Conservation (phyloP, 345 rosid genomes). For the Excoecaria agallocha region DNA sequence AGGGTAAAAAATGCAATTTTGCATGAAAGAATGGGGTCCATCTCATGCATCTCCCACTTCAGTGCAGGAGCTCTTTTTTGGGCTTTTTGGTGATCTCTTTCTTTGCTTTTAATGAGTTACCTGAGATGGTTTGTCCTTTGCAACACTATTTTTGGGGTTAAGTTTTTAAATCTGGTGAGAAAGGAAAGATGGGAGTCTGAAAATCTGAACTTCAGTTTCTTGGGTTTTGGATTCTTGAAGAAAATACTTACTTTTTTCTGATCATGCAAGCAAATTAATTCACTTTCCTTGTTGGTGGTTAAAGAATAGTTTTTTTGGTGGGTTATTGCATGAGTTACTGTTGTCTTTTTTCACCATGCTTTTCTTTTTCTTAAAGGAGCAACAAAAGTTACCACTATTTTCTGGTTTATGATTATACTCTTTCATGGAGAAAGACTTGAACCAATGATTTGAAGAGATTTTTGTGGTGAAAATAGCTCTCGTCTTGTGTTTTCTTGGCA, state of each 20-base stretch:
- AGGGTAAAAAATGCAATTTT: too few species aligned
- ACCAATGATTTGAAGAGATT: constrained; percentile 42
- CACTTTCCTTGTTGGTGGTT: constrained; percentile 33
- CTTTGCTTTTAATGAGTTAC: constrained; percentile 30
- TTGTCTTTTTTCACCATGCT: constrained; percentile 21
- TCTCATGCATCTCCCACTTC: constrained; percentile 37
- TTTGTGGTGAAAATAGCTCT: constrained; percentile 24
- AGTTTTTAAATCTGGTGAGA: constrained; percentile 31
- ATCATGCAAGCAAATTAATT: constrained; percentile 51
- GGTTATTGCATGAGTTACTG: constrained; percentile 26
- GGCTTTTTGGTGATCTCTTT: constrained; percentile 38
- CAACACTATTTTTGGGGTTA: constrained; percentile 25
- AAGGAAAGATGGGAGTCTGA: constrained; percentile 24
- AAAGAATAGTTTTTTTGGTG: background rate
- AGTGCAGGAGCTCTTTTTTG: constrained; percentile 37
- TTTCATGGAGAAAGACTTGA: constrained; percentile 33
- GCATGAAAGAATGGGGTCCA: constrained; percentile 38
- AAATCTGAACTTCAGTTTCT: constrained; percentile 50
- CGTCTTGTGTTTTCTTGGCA: constrained; percentile 15
- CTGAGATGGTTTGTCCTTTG: constrained; percentile 26
- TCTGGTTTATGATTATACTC: constrained; percentile 31
- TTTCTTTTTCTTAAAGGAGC: constrained; percentile 30
- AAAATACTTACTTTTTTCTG: constrained; percentile 33
- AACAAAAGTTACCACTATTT: constrained; percentile 27
- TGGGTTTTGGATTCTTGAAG: constrained; percentile 52